Base-by-base conservation (phyloP, 2,329 filamentous ascomycete species). In the Colletotrichum horii region DNA sequence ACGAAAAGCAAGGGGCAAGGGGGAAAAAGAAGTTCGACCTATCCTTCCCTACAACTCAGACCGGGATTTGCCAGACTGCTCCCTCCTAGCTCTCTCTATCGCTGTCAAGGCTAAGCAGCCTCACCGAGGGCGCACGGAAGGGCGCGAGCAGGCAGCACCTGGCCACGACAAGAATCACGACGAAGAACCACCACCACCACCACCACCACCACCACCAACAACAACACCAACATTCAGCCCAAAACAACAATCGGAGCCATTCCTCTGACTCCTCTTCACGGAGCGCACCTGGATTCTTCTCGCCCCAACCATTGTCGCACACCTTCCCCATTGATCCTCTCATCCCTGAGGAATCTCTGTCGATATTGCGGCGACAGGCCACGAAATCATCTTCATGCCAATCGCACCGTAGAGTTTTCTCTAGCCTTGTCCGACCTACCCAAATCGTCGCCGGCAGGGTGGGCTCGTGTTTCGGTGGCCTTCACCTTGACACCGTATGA, bases 401-500 rank as follows among this genome's bases (percentile, higher is more conserved):
- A 52, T 28, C 58, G 38, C 43, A 68, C 11, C 34, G 28, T n/a
- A 64, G 8, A 64, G 56, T 58, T 64, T 70, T 34, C 36, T 26
- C 56, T 55, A 64, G 32, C 19, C 48, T 48, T 71, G 55, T 61
- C 8, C 28, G 56, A 34, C 56, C 66, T 34, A 26, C 55, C 32
- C 12, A 26, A 38, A 58, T 64, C 38, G 30, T 67, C 32, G 38
- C 61, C 58, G 43, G 32, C n/a, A 16, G 28, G 43, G 36, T 66
- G 34, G 56, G 70, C 69, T 68, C 62, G 43, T 68, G 73, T 68
- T 73, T 65, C 73, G 70, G 70, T 64, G 71, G 66, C 30, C 32
- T 67, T 75, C 73, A 75, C 73, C 73, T 75, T 64, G 69, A 56
- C 69, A 72, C 56, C 30, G 73, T 73, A 38, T 75, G 70, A 73